A percentile compares a stretch with the other conserved stretches of the same genome.
These are phyloP conservation scores for Globisporangium yorkense DNA, from an alignment of 352 stramenopile genomes.

Conservation along the genomic window DNA sequence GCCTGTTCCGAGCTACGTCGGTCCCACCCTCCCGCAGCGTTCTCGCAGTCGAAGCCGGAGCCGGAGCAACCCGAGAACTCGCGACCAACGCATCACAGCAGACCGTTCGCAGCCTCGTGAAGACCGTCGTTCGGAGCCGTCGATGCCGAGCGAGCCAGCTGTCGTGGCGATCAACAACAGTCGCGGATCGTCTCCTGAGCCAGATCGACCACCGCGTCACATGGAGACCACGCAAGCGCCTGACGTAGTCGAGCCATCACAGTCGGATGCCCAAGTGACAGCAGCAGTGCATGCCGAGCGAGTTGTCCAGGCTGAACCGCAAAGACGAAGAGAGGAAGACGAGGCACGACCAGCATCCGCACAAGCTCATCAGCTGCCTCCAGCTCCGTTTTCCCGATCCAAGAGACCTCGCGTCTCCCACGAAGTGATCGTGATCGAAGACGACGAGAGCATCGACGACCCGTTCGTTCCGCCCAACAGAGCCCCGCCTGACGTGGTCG, in stretches of 20 bases:
- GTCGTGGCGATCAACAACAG: not conserved
- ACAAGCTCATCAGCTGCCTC: not conserved
- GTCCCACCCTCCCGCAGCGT: not conserved
- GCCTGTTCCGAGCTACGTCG: not conserved
- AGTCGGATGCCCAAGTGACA: not conserved
- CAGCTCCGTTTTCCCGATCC: not conserved
- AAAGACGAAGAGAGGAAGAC: not conserved
- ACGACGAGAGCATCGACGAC: conserved; percentile 27
- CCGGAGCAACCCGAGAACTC: not conserved
- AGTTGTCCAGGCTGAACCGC: not conserved
- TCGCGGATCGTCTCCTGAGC: conserved; percentile 1
- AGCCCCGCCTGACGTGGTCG: conserved; percentile 34
- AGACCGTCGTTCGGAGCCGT: not conserved
- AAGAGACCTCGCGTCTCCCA: conserved; percentile 1
- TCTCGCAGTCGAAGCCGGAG: conserved; percentile 25
- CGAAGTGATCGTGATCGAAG: conserved; percentile 72
- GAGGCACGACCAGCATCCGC: not conserved
- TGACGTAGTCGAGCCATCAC: not conserved
- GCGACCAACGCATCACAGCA: not conserved
- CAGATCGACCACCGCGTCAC: not conserved
- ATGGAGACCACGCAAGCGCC: not conserved
- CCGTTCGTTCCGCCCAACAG: conserved; percentile 14
- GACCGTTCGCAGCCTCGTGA: not conserved
- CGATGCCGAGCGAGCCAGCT: not conserved
- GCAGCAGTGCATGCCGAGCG: too few relatives aligned